Conservation (phyloP, 257 asterid species). For the Ajuga chamaepitys region DNA sequence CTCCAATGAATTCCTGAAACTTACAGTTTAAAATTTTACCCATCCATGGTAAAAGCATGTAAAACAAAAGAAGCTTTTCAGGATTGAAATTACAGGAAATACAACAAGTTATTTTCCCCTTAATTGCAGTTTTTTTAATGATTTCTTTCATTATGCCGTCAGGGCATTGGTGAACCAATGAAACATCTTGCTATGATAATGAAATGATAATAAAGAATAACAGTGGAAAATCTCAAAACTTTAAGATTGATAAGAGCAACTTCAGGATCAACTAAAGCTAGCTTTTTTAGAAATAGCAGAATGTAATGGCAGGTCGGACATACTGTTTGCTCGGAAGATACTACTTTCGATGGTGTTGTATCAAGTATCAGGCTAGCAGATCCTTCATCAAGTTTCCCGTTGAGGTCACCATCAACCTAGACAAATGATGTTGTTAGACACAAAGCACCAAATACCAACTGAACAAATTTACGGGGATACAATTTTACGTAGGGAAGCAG, state of each 20-base stretch:
- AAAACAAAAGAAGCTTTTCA: conserved; percentile 3
- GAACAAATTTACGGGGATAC: not conserved
- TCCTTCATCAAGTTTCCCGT: conserved; percentile 92
- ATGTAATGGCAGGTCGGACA: conserved; percentile 22
- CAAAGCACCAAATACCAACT: not conserved
- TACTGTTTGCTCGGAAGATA: conserved; percentile 86
- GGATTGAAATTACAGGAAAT: not conserved
- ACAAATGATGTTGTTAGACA: conserved; percentile 19
- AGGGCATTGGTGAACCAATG: not conserved
- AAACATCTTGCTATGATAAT: not conserved
- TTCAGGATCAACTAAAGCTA: not conserved
- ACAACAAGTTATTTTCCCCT: not conserved
- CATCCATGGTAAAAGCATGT: not conserved
- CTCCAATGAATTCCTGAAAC: not conserved
- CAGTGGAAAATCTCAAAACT: not conserved
- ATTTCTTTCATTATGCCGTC: not conserved
- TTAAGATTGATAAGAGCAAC: not conserved
- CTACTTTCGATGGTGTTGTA: conserved; percentile 90
- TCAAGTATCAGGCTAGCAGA: conserved; percentile 79
- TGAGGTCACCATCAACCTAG: conserved; percentile 71
- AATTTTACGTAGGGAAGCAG: conserved; percentile 2
- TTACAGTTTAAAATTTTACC: not conserved
- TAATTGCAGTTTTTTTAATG: not conserved
- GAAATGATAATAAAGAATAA: not conserved
- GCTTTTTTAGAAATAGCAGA: not conserved